Conservation (phyloP, 169 alveolate species). For the Eimeria zaria region DNA sequence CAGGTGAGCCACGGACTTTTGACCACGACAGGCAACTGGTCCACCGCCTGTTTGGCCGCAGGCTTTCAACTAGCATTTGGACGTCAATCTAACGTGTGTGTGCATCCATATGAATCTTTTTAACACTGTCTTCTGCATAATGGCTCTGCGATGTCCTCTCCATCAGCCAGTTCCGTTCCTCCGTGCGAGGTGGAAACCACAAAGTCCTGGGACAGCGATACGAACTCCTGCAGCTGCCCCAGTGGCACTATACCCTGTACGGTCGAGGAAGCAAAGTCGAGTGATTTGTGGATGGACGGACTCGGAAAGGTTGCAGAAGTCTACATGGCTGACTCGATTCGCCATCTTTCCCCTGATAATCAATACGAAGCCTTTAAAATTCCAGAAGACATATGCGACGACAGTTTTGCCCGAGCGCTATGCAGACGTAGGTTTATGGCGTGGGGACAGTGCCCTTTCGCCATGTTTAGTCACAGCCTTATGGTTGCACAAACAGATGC, state of each 20-base stretch:
- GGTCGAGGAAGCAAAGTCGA: slow-evolving; percentile 30
- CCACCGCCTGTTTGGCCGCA: background rate
- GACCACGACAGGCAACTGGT: background rate
- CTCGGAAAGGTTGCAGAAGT: background rate
- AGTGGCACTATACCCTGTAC: slow-evolving; percentile 15
- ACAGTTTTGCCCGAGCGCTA: background rate
- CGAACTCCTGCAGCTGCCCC: slow-evolving; percentile 44
- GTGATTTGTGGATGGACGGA: slow-evolving; percentile 37
- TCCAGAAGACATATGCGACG: background rate
- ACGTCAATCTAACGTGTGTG: no score
- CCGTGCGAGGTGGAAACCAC: slow-evolving; percentile 43
- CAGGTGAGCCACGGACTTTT: background rate
- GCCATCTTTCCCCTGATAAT: background rate
- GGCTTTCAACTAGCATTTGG: background rate
- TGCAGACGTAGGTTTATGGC: slow-evolving; percentile 54
- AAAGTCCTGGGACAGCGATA: background rate
- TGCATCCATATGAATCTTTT: background rate
- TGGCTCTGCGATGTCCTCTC: background rate
- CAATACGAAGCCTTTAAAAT: background rate
- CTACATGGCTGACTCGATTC: slow-evolving; percentile 20
- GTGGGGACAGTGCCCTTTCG: background rate
- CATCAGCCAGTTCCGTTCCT: slow-evolving; percentile 4
- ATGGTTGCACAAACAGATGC: background rate
- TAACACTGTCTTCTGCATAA: background rate
- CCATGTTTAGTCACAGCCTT: background rate